phyloP scores from a whole-genome alignment of 2,329 filamentous ascomycete species.

The Setomelanomma holmii region DNA sequence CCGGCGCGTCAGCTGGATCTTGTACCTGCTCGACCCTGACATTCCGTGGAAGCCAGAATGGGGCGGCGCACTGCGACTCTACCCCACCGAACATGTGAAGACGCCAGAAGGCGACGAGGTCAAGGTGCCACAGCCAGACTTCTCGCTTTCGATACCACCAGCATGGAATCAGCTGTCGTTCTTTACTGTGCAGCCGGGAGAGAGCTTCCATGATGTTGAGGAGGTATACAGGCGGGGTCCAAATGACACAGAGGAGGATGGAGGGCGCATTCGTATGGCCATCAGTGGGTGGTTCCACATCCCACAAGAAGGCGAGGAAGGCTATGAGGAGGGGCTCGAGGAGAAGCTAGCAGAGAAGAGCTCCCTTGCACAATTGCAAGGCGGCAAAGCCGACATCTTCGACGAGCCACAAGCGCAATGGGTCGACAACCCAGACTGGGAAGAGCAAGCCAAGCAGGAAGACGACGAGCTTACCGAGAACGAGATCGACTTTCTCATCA shows the following conservation, averaged over 20 bases:
- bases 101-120: slow-evolving; percentile 76
- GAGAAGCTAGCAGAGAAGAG: slow-evolving; percentile 88
- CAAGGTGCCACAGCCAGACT: slow-evolving; percentile 80
- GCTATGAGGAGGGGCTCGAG: slow-evolving; percentile 86
- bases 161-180: slow-evolving; percentile 98
- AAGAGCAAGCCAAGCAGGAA: slow-evolving; percentile 54
- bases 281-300: slow-evolving; percentile 99
- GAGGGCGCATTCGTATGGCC: slow-evolving; percentile 88
- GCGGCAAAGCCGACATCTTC: slow-evolving; percentile 82
- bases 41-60: slow-evolving; percentile 87
- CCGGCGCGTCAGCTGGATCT: slow-evolving; percentile 92
- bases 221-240: slow-evolving; percentile 81
- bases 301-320: slow-evolving; percentile 90
- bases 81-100: slow-evolving; percentile 71
- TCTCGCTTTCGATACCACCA: slow-evolving; percentile 83
- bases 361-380: slow-evolving; percentile 89
- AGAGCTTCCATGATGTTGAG: slow-evolving; percentile 98
- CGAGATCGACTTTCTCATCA: slow-evolving; percentile 87
- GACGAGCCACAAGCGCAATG: slow-evolving; percentile 76
- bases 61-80: slow-evolving; percentile 91
- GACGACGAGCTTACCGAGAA: slow-evolving; percentile 70
- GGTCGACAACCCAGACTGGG: slow-evolving; percentile 50
- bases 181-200: slow-evolving; percentile 97
- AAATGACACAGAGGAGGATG: slow-evolving; percentile 69
- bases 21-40: slow-evolving; percentile 94